Percentiles rank a stretch among this genome's conserved stretches.
Evolutionary conservation across 1,284 basidiomycete genomes (phyloP).

Genomic region (Pseudozyma pruni): DNA sequence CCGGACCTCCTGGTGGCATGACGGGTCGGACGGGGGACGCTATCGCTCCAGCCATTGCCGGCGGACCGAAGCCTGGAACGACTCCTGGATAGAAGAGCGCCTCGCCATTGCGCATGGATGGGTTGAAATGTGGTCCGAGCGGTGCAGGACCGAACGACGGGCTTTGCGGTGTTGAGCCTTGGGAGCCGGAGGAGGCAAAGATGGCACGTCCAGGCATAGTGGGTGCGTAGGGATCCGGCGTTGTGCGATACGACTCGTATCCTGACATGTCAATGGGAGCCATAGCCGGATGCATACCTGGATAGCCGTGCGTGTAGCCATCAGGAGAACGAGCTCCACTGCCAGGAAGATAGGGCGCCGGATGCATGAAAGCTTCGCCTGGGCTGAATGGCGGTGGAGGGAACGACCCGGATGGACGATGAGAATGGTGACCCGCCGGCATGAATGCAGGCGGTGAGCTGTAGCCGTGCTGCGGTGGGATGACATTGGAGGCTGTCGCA

Average conservation of each 20-base stretch:
- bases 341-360: constrained; percentile 29
- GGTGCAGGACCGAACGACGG: constrained; percentile 39
- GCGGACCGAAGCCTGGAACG: constrained; percentile 25
- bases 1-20: constrained; percentile 28
- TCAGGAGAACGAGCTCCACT: constrained; percentile 45
- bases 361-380: constrained; percentile 36
- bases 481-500: background rate
- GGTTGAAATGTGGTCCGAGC: constrained; percentile 19
- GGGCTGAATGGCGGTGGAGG: constrained; percentile 35
- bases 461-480: constrained; percentile 14
- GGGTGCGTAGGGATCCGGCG: constrained; percentile 55
- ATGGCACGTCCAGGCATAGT: constrained; percentile 47
- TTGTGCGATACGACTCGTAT: constrained; percentile 54
- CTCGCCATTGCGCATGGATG: constrained; percentile 37
- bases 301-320: constrained; percentile 25
- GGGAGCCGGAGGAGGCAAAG: constrained; percentile 45
- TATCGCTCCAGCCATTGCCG: constrained; percentile 22
- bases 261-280: constrained; percentile 48
- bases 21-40: constrained; percentile 18
- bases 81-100: constrained; percentile 41
- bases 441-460: constrained; percentile 24
- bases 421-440: constrained; percentile 16
- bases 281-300: constrained; percentile 39
- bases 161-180: constrained; percentile 45
- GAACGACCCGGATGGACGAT: constrained; percentile 35